phyloP scores from a whole-genome alignment of 164 flowering plant genomes.

The Santalum album region DNA sequence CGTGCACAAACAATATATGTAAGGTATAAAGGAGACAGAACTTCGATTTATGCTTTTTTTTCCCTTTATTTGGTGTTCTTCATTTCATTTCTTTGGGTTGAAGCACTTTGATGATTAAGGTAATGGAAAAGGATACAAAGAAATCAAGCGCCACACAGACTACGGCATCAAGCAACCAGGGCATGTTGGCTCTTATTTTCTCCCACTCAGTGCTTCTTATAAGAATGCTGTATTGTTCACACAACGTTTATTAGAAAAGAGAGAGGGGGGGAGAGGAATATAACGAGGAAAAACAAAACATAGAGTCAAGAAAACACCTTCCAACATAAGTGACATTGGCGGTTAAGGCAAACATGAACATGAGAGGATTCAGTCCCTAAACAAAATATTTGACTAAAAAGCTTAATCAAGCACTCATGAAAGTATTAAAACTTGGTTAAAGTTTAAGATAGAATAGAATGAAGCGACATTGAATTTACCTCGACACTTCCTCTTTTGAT shows the following conservation, averaged over 20 bases:
- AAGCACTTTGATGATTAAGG: no score
- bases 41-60: no score
- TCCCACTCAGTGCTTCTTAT: conserved; percentile 63
- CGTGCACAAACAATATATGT: neutral
- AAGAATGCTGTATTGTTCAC: conserved; percentile 49
- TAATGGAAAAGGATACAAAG: conserved; percentile 58
- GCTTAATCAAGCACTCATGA: neutral
- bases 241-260: neutral
- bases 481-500: conserved; percentile 78
- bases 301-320: no score
- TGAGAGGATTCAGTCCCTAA: conserved; percentile 85
- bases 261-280: neutral
- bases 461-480: conserved; percentile 23
- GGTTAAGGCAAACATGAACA: conserved; percentile 75
- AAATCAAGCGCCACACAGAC: conserved; percentile 72
- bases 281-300: neutral
- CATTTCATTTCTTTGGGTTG: neutral
- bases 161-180: conserved; percentile 85
- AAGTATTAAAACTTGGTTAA: neutral
- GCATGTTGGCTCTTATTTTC: conserved; percentile 62
- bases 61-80: no score
- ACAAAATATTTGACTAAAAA: neutral
- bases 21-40: neutral
- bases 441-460: no score
- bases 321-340: conserved; percentile 73